These are phyloP conservation scores for Entoloma clypeatum DNA, from an alignment of 1,284 basidiomycete genomes.

Conservation along the genomic window DNA sequence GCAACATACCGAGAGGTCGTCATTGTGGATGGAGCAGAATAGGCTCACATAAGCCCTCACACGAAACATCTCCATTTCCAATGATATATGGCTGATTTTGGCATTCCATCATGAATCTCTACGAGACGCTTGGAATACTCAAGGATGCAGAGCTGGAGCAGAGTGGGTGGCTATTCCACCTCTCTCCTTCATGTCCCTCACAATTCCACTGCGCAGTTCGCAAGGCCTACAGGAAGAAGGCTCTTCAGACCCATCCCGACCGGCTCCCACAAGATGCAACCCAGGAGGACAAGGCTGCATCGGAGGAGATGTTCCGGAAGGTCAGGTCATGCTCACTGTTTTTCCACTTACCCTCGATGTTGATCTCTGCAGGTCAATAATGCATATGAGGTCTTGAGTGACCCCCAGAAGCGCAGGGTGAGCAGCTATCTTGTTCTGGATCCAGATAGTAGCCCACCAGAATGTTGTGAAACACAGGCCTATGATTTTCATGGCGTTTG, in stretches of 20 bases:
- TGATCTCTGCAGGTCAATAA: conserved; percentile 40
- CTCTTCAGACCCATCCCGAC: conserved; percentile 59
- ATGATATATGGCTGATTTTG: too few relatives aligned
- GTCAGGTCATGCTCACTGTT: conserved; percentile 12
- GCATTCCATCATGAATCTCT: too few relatives aligned
- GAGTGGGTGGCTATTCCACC: conserved; percentile 31
- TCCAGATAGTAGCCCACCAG: not conserved
- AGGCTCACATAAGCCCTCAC: too few relatives aligned
- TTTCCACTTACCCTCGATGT: conserved; percentile 2
- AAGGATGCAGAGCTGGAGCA: conserved; percentile 40
- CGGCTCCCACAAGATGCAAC: conserved; percentile 38
- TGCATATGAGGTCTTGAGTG: conserved; percentile 48
- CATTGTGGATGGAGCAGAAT: too few relatives aligned
- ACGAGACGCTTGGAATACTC: conserved; percentile 44
- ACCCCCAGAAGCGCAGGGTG: conserved; percentile 42
- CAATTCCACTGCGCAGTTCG: conserved; percentile 39
- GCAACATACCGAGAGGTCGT: too few relatives aligned
- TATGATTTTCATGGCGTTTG: conserved; percentile 70
- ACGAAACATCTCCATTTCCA: too few relatives aligned
- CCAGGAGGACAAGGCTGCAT: conserved; percentile 34
- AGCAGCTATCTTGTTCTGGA: conserved; percentile 8
- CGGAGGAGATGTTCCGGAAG: conserved; percentile 46
- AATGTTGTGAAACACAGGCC: conserved; percentile 30
- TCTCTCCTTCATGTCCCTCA: conserved; percentile 14
- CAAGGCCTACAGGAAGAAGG: conserved; percentile 59